Conservation (phyloP, 208 protist species). For the Plasmodiophora brassicae region DNA sequence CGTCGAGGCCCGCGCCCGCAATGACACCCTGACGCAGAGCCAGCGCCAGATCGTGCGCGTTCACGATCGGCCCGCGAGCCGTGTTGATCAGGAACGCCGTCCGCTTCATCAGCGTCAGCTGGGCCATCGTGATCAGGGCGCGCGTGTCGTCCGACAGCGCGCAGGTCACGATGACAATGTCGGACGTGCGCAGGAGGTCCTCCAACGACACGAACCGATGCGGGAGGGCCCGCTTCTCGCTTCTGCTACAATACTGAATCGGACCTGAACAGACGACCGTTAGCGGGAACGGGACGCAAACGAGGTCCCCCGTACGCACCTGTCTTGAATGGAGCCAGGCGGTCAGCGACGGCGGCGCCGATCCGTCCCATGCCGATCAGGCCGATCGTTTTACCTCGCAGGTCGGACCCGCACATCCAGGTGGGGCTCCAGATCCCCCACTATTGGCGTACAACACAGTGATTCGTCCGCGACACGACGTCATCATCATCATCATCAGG, state of each 20-base stretch:
- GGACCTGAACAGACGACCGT: background rate
- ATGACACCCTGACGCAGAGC: constrained; percentile 34
- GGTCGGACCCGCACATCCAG: constrained; percentile 43
- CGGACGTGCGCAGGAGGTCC: constrained; percentile 37
- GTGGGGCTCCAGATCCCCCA: constrained; percentile 39
- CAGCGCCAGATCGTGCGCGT: constrained; percentile 26
- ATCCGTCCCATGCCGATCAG: constrained; percentile 50
- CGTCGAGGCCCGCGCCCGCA: constrained; percentile 47
- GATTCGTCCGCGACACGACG: background rate
- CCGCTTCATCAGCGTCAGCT: constrained; percentile 48
- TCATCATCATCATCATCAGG: background rate
- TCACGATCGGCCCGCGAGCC: constrained; percentile 42
- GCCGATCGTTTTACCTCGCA: constrained; percentile 38
- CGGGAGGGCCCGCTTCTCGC: too few relatives aligned
- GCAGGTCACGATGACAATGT: constrained; percentile 48
- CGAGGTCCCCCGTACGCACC: background rate
- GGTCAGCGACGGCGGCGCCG: constrained; percentile 17
- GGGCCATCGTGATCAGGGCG: background rate
- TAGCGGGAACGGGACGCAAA: background rate
- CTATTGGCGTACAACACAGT: background rate
- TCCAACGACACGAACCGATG: too few relatives aligned
- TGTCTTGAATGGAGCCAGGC: constrained; percentile 18
- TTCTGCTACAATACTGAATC: too few relatives aligned
- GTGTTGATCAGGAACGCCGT: constrained; percentile 48
- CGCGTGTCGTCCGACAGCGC: constrained; percentile 37